These are phyloP conservation scores for Vigna trinervia DNA, from an alignment of 306 rosid species.

Conservation along the genomic window DNA sequence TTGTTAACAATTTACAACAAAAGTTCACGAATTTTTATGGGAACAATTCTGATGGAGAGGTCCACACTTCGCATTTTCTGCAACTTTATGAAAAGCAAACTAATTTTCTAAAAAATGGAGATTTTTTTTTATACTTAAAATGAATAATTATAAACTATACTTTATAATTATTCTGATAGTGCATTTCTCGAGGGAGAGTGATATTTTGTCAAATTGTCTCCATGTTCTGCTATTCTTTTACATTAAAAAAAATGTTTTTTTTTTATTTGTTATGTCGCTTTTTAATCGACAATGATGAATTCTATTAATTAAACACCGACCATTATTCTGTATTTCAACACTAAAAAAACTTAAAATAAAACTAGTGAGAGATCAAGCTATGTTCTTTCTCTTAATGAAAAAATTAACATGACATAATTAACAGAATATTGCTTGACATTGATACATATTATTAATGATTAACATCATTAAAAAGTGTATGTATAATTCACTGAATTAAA, in stretches of 20 bases:
- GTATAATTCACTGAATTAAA: neutral
- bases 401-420: no score
- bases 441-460: no score
- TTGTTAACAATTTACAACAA: neutral
- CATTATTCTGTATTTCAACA: neutral
- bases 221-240: neutral
- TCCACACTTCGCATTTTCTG: neutral
- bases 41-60: neutral
- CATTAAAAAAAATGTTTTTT: neutral
- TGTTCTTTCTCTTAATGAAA: no score
- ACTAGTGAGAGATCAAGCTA: no score
- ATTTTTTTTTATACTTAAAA: no score
- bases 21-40: slow-evolving; percentile 30
- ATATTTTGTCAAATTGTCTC: neutral
- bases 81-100: slow-evolving; percentile 4
- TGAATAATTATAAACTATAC: neutral
- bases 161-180: neutral
- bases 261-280: no score
- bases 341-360: no score
- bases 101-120: neutral
- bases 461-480: neutral
- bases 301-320: neutral
- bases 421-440: no score
- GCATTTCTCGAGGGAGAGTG: neutral
- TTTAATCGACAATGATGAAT: neutral